Base-by-base conservation (phyloP, 2,329 filamentous ascomycete species). In the Aureobasidium musti region DNA sequence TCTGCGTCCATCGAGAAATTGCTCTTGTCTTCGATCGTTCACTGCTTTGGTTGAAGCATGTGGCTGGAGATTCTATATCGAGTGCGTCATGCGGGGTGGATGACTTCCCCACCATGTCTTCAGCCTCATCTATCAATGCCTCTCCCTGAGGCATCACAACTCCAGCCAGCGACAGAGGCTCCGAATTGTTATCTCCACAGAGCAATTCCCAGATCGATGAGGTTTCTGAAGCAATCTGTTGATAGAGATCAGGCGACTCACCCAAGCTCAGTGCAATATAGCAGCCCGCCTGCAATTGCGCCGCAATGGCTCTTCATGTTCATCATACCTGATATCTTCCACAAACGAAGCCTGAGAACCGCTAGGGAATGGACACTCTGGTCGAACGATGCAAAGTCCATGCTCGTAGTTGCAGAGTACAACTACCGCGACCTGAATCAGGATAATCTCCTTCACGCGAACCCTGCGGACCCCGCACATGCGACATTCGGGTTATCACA, bases 31-130 rank as follows among this genome's bases (percentile, higher is more conserved):
- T 23, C 28, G 28, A 30, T 45, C 26, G 26, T 3, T 33, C 5
- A 2, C 26, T 59, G 37, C 39, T 28, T 28, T n/a, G 17, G 17
- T 52, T 2, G 10, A 52, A 11, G 33, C 10, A 23, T 23, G n/a
- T 37, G 30, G 30, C 23, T 54, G n/a, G 30, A 37, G 5, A 41
- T 47, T 60, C 2, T 19, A 60, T 60, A 60, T 60, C 56, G 28
- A 60, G 23, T 30, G n/a, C 41, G 43, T 61, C 57, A 61, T 61
- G 57, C 28, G 57, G 57, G 57, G 41, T 23, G 57, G 57, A 30
- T 23, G 54, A 59, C n/a, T 19, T 43, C 23, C 10, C 33, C 54
- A 21, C 39, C 21, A 45, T 28, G 2, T 33, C 5, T 45, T 45
- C 37, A 45, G 39, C 54, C 17, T 45, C 14, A n/a, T n/a, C n/a